Base-by-base conservation (phyloP, 139 green algal genomes). In the Chlorella sp. region DNA sequence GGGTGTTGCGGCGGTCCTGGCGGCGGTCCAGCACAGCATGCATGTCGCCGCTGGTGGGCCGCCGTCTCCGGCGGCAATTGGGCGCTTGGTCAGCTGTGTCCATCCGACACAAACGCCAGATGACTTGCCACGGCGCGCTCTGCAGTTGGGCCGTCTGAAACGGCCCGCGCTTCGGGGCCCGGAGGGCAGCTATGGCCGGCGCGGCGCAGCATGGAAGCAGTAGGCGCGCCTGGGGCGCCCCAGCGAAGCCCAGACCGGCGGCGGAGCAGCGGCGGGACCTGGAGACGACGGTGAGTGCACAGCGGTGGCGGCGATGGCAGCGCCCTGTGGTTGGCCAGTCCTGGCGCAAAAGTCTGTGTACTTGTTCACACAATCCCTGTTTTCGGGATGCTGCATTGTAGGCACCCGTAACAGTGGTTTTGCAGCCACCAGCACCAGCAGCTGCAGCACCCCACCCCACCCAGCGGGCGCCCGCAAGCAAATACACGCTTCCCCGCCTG, bases 151-250 rank as follows among this genome's bases (percentile, higher is more conserved):
- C 48, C 48, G 48, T 9, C 48, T 57, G 48, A 57, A 57, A 57
- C 48, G 48, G 48, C 48, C 48, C n/a, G n/a, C n/a, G n/a, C n/a
- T 57, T 57, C 7, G 48, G 9, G 48, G 48, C 7, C 48, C 48
- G 48, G 48, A 57, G 48, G 9, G 5, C 48, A n/a, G 48, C 5
- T 16, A 81, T 81, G 75, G 75, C 75, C 36, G 75, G 34, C 4
- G 75, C 75, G 34, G 34, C 57, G 30, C 79, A 37, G 79, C 79
- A 42, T 26, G 42, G 36, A 2, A 42, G 30, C 30, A n/a, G 71
- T 14, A 57, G 83, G 21, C 40, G 84, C 11, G 84, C 84, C 26
- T 88, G 84, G 84, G 84, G 84, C 30, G 84, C 84, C 12, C 68
- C 84, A 0, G 39, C 84, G 9, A 39, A 66, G 12, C 84, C 84